Evolutionary conservation across 2,329 filamentous ascomycete genomes (phyloP).

Genomic region (Geosmithia flava): DNA sequence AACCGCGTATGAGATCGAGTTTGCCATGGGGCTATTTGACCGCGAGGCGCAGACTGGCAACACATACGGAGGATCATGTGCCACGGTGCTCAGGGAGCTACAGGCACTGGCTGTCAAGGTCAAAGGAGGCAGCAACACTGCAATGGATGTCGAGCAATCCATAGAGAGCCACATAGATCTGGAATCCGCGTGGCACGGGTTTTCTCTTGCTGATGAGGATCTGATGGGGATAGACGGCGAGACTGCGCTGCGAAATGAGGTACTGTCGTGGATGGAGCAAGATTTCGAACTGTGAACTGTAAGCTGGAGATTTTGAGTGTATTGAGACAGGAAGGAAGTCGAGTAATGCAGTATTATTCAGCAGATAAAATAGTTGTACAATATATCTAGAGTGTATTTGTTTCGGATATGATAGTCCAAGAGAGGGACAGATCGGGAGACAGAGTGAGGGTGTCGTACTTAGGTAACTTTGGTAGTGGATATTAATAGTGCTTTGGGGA

Average conservation of each 20-base stretch:
- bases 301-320: background rate
- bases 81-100: constrained; percentile 24
- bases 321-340: too few species aligned
- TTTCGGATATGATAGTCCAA: too few species aligned
- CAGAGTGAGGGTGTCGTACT: too few species aligned
- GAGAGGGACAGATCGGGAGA: too few species aligned
- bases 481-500: background rate
- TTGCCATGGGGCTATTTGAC: constrained; percentile 27
- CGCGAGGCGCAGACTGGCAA: constrained; percentile 23
- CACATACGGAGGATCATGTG: constrained; percentile 24
- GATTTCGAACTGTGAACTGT: constrained; percentile 8
- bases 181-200: constrained; percentile 1
- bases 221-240: constrained; percentile 6
- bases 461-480: too few species aligned
- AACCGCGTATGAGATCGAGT: constrained; percentile 19
- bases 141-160: constrained; percentile 2
- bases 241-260: constrained; percentile 20
- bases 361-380: too few species aligned
- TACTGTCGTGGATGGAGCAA: constrained; percentile 23
- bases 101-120: constrained; percentile 7
- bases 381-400: too few species aligned
- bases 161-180: background rate
- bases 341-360: too few species aligned
- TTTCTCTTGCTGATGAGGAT: constrained; percentile 2
- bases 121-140: background rate